Evolutionary conservation across 495 filamentous ascomycete species (phyloP), one percentile per base, ranked within the genome.

Genomic region (Physcia stellaris): DNA sequence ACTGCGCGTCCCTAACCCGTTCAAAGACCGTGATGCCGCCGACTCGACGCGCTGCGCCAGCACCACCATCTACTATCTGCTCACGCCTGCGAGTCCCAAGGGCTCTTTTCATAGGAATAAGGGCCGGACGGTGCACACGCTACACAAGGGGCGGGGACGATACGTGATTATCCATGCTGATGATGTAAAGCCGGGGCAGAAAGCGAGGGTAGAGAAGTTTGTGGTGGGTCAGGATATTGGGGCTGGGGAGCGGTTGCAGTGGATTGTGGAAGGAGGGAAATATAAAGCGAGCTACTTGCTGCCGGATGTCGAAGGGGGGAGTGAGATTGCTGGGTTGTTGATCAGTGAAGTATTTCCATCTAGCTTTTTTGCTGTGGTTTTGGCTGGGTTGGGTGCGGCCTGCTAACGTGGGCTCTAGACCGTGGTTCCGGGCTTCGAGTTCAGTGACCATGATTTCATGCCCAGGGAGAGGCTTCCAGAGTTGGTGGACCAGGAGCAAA

Each of bases 391-490:
- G 15, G 16, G 13, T 27, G 22, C 29, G 29, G 3, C 20, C 17
- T 28, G 39, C 35, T 16, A 16, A 12, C 32, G 10, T 36, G 23
- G 24, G 7, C 24, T 40, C n/a, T 28, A 64, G 61, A 61, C 72
- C 12, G 75, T 78, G 6, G 63, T 80, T 6, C 79, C 79, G 1
- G 76, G 76, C 0, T 83, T 79, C 43, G 74, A 79, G 48, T 72
- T 58, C 29, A 62, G 52, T 41, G 77, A 81, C 43, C 73, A 81
- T 52, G 73, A 77, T 42, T 80, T 80, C 44, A 49, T 79, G 40
- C 49, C 43, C 16, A 36, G 36, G 17, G 53, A 62, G 28, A 54
- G 51, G 23, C 55, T 80, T 43, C 41, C 45, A 16, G 49, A 63
- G 32, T 49, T 81, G 6, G 43, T 79, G 5, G 61, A 59, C 1